Base-by-base conservation (phyloP, 805 yeast species). In the Huiozyma sinensis region DNA sequence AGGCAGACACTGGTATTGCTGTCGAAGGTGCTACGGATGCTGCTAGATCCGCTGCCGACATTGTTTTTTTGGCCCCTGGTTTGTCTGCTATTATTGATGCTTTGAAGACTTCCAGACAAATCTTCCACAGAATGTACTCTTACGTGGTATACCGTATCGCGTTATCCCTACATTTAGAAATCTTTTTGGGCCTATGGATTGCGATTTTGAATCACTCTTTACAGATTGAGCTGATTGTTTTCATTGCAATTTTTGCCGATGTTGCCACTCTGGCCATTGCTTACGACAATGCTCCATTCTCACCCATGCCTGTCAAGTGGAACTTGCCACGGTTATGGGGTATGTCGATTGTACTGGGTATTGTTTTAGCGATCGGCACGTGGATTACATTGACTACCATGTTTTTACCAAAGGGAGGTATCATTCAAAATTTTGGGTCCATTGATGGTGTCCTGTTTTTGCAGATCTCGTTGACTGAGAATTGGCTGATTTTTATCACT, bases 91-190 rank as follows among this genome's bases (percentile, higher is more conserved):
- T 86, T 67, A 86, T 86, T 70, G 95, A 86, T 72, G 90, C 95
- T 63, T 74, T 86, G 64, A 88, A 88, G 79, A 87, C 95, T 61
- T 85, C 95, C 52, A 78, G 95, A 72, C 95, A 86, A 73, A 86
- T 86, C 80, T 86, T 86, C 92, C 96, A 88, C 88, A 83, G 96
- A 76, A 88, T 88, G 96, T 87, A 88, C 79, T 79, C 96, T 59
- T 88, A 88, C 72, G 95, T 88, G 72, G 95, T 87, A 62, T 88
- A 88, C 88, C 89, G 96, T 77, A 88, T 88, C 69, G 96, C 96
- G 65, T 75, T 88, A 66, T 88, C 95, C 50, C 77, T 87, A 65
- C 96, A 88, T 73, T 81, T 88, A 77, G 96, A 88, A 74, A 71
- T 88, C 61, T 87, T 88, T 82, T 75, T 88, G 61, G 96, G 96